These are phyloP conservation scores for Coemansia interrupta DNA, from an alignment of 192 early-diverging fungal genomes.

Conservation along the genomic window DNA sequence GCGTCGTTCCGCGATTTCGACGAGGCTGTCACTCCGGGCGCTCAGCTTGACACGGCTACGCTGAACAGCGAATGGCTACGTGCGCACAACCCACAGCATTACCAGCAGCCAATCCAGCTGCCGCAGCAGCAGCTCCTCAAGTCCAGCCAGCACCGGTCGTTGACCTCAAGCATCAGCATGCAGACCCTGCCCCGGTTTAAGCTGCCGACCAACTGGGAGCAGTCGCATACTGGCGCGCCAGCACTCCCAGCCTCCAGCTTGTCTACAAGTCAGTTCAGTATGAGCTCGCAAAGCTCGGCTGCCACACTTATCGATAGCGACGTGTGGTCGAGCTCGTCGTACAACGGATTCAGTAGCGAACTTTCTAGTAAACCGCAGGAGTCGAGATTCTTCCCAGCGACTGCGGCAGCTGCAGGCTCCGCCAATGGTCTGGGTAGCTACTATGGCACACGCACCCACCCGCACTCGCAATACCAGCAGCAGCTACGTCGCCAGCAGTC, in stretches of 20 bases:
- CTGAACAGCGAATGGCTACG: slow-evolving; percentile 11
- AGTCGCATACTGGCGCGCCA: not conserved
- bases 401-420: not conserved
- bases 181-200: slow-evolving; percentile 41
- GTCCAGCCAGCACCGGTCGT: slow-evolving; percentile 17
- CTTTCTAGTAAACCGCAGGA: slow-evolving; percentile 10
- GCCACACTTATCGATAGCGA: slow-evolving; percentile 45
- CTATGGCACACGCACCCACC: slow-evolving; percentile 9
- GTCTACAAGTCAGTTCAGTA: slow-evolving; percentile 1
- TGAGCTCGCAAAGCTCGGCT: slow-evolving; percentile 32
- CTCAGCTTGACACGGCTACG: slow-evolving; percentile 7
- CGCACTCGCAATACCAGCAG: slow-evolving; percentile 19
- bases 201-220: slow-evolving; percentile 30
- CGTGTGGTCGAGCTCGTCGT: slow-evolving; percentile 31
- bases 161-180: slow-evolving; percentile 50
- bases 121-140: slow-evolving; percentile 17
- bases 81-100: slow-evolving; percentile 20
- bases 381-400: slow-evolving; percentile 40
- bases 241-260: not conserved
- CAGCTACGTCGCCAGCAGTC: slow-evolving; percentile 47
- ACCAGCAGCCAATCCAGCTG: slow-evolving; percentile 3
- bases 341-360: not conserved
- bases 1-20: slow-evolving; percentile 26
- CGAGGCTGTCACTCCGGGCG: not conserved
- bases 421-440: slow-evolving; percentile 20